phyloP scores from a whole-genome alignment of 352 stramenopile species.

The Phytophthora syringae region DNA sequence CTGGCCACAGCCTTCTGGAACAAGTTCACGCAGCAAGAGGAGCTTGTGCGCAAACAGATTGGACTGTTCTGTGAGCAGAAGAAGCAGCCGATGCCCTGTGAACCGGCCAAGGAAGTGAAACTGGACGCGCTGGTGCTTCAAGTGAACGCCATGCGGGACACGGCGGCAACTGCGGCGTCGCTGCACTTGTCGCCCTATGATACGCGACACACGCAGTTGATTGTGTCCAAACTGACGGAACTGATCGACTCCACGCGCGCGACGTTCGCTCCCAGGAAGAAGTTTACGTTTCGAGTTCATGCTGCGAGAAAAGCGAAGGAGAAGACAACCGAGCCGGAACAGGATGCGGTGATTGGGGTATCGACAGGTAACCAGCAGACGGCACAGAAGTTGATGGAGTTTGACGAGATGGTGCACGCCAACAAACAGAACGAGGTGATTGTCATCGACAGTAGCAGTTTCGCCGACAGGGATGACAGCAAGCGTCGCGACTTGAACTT shows the following conservation, averaged over 20 bases:
- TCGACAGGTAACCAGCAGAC: conserved; percentile 16
- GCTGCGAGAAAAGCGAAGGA: conserved; percentile 32
- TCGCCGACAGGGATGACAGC: conserved; percentile 28
- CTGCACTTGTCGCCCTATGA: conserved; percentile 90
- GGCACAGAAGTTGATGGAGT: conserved; percentile 21
- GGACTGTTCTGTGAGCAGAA: conserved; percentile 66
- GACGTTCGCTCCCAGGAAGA: conserved; percentile 82
- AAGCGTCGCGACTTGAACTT: conserved; percentile 80
- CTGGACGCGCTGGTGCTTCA: conserved; percentile 59
- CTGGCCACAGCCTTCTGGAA: conserved; percentile 72
- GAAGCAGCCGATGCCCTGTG: conserved; percentile 51
- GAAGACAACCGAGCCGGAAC: conserved; percentile 21
- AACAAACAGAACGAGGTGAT: conserved; percentile 70
- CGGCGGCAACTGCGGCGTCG: conserved; percentile 66
- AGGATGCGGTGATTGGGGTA: not conserved
- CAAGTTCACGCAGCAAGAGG: conserved; percentile 59
- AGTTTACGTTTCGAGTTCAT: conserved; percentile 79
- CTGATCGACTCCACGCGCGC: conserved; percentile 71
- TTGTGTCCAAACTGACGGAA: conserved; percentile 64
- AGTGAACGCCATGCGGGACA: conserved; percentile 65
- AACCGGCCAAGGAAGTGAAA: conserved; percentile 46
- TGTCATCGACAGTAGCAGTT: conserved; percentile 68
- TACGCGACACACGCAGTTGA: conserved; percentile 78
- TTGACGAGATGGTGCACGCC: conserved; percentile 69
- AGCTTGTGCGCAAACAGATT: conserved; percentile 56